A percentile compares a stretch with the other conserved stretches of the same genome.
These are phyloP conservation scores for Hibiscus tridactylites DNA, from an alignment of 345 rosid species.

Conservation along the genomic window DNA sequence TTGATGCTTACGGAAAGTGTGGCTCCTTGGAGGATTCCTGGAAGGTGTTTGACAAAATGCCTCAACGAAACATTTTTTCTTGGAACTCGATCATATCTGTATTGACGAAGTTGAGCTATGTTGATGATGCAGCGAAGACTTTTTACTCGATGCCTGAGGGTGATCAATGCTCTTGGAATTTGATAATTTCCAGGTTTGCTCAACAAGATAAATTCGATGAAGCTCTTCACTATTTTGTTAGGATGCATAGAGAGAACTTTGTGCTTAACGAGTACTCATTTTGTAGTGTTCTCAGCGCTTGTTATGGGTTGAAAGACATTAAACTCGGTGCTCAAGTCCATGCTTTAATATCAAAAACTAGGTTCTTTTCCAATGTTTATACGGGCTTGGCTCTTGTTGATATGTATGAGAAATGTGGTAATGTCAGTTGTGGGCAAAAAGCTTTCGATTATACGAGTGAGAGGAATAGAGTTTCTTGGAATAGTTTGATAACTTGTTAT, in stretches of 20 bases:
- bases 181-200: slow-evolving; percentile 63
- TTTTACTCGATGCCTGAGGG: slow-evolving; percentile 47
- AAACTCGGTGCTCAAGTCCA: slow-evolving; percentile 60
- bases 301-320: slow-evolving; percentile 42
- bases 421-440: slow-evolving; percentile 38
- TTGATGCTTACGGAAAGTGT: slow-evolving; percentile 54
- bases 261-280: slow-evolving; percentile 50
- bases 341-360: slow-evolving; percentile 48
- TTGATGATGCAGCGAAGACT: slow-evolving; percentile 46
- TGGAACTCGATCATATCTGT: slow-evolving; percentile 58
- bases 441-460: slow-evolving; percentile 55
- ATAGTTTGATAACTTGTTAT: slow-evolving; percentile 75
- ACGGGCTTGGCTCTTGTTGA: slow-evolving; percentile 80
- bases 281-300: slow-evolving; percentile 67
- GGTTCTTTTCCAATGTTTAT: slow-evolving; percentile 38
- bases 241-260: slow-evolving; percentile 53
- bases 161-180: slow-evolving; percentile 83
- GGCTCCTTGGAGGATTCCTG: slow-evolving; percentile 43
- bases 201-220: slow-evolving; percentile 52
- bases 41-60: slow-evolving; percentile 67
- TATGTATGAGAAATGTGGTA: slow-evolving; percentile 73
- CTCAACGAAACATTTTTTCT: slow-evolving; percentile 45
- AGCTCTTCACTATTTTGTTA: slow-evolving; percentile 44
- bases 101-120: slow-evolving; percentile 36
- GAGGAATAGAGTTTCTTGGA: slow-evolving; percentile 77